A percentile compares a stretch with the other conserved stretches of the same genome.
Evolutionary conservation across 805 yeast species (phyloP).

Genomic region (Blastobotrys terrestris): DNA sequence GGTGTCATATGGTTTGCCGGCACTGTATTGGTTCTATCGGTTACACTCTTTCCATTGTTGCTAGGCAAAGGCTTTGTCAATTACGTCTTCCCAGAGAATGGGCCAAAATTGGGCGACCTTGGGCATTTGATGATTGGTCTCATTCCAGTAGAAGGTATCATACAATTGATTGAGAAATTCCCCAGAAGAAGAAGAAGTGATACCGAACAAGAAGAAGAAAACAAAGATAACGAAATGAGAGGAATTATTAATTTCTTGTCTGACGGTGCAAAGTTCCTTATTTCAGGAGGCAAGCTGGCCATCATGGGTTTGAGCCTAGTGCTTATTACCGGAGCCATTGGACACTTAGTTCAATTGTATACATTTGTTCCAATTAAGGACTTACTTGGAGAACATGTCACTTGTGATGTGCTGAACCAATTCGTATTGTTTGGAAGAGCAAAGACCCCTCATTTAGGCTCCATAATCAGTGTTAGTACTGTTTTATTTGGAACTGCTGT

Average conservation of each 20-base stretch:
- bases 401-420: neutral
- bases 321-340: neutral
- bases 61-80: conserved; percentile 23
- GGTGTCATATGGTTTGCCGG: conserved; percentile 43
- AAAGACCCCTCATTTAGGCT: neutral
- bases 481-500: conserved; percentile 10
- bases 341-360: neutral
- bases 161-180: neutral
- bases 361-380: neutral
- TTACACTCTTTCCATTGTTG: conserved; percentile 24
- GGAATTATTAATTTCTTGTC: neutral
- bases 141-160: conserved; percentile 1
- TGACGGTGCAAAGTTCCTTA: neutral
- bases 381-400: neutral
- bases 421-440: neutral
- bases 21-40: conserved; percentile 17
- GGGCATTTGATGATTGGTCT: conserved; percentile 21
- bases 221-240: too few relatives aligned
- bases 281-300: neutral
- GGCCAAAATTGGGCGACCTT: conserved; percentile 18
- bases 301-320: neutral
- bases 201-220: neutral
- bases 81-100: conserved; percentile 2
- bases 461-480: neutral
- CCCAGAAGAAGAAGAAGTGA: too few relatives aligned